These are phyloP conservation scores for Picochlorum sp. DNA, from an alignment of 139 green algal species.

Conservation along the genomic window DNA sequence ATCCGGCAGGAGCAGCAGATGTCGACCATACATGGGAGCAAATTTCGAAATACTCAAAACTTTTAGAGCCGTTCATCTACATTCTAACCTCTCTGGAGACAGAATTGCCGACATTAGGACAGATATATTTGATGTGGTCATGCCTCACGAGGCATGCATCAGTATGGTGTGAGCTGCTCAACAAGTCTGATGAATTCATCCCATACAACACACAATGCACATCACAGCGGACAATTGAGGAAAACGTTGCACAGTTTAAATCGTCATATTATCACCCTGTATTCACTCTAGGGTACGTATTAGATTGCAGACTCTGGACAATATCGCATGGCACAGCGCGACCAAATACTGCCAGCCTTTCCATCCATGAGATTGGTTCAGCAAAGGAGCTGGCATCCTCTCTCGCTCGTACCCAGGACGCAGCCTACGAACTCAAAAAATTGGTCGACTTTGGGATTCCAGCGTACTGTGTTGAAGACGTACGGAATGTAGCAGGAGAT, in stretches of 20 bases:
- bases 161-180: not conserved
- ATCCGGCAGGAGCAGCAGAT: not conserved
- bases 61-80: not conserved
- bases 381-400: not conserved
- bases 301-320: not conserved
- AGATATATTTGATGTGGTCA: conserved; percentile 1
- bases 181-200: not conserved
- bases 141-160: conserved; percentile 1
- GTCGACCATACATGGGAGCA: not conserved
- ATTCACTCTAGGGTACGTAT: not conserved
- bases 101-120: not conserved
- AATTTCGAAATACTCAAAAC: not conserved
- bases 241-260: not conserved
- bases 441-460: not conserved
- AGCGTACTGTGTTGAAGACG: too few relatives aligned
- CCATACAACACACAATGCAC: not conserved
- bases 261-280: not conserved
- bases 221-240: not conserved
- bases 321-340: not conserved
- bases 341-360: not conserved
- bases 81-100: not conserved
- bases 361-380: not conserved
- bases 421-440: not conserved
- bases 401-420: not conserved
- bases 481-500: too few relatives aligned